These are phyloP conservation scores for Inonotus hispidus DNA, from an alignment of 1,284 basidiomycete genomes.

Conservation along the genomic window DNA sequence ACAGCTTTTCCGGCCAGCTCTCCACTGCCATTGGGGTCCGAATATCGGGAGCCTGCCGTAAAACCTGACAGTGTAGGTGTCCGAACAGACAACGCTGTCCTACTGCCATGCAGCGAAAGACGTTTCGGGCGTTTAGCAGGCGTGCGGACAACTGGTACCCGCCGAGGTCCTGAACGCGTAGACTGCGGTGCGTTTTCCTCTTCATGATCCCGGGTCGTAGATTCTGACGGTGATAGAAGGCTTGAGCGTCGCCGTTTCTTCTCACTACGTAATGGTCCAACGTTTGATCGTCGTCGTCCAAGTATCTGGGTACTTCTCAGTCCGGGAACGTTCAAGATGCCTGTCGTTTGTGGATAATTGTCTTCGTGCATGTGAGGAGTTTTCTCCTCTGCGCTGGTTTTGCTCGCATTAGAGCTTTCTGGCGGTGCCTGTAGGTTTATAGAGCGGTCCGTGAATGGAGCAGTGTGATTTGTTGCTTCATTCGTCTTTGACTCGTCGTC, in stretches of 20 bases:
- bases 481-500: slow-evolving; percentile 49
- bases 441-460: slow-evolving; percentile 56
- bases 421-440: slow-evolving; percentile 40
- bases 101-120: slow-evolving; percentile 10
- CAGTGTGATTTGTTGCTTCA: slow-evolving; percentile 32
- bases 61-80: slow-evolving; percentile 3
- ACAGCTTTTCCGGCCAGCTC: slow-evolving; percentile 13
- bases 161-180: slow-evolving; percentile 11
- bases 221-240: slow-evolving; percentile 54
- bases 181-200: background rate
- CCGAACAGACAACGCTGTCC: background rate
- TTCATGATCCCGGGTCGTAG: background rate
- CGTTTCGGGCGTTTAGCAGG: slow-evolving; percentile 17
- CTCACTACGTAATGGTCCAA: slow-evolving; percentile 65
- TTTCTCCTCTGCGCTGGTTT: slow-evolving; percentile 22
- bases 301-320: slow-evolving; percentile 26
- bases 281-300: slow-evolving; percentile 60
- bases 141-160: slow-evolving; percentile 16
- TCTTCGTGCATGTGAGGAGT: slow-evolving; percentile 35
- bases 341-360: slow-evolving; percentile 43
- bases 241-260: slow-evolving; percentile 70
- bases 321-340: slow-evolving; percentile 38
- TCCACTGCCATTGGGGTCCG: slow-evolving; percentile 11
- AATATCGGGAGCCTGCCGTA: background rate
- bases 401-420: slow-evolving; percentile 26